Evolutionary conservation across 495 filamentous ascomycete species (phyloP).

Genomic region (Jackrogersella multiformis): DNA sequence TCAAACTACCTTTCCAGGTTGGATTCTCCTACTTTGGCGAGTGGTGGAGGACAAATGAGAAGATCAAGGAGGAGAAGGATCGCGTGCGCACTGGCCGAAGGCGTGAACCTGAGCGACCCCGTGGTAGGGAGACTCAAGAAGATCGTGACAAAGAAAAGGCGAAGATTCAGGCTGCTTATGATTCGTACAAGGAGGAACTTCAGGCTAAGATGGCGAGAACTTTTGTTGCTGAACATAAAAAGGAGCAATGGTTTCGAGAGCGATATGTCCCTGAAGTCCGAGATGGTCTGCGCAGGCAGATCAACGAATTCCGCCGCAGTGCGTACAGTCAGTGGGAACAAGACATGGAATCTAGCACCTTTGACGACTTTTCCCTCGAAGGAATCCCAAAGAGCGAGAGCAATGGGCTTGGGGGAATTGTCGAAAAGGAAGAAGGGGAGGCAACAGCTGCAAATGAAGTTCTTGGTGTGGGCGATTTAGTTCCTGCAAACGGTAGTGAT

Average conservation of each 20-base stretch:
- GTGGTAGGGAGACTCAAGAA: slow-evolving; percentile 80
- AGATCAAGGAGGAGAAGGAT: slow-evolving; percentile 87
- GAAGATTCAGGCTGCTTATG: slow-evolving; percentile 91
- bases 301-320: slow-evolving; percentile 77
- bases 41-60: slow-evolving; percentile 91
- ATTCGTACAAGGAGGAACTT: slow-evolving; percentile 91
- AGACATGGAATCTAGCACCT: slow-evolving; percentile 80
- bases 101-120: slow-evolving; percentile 72
- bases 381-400: slow-evolving; percentile 94
- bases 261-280: slow-evolving; percentile 85
- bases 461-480: slow-evolving; percentile 86
- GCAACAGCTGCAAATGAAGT: slow-evolving; percentile 90
- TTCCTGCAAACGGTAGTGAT: slow-evolving; percentile 81
- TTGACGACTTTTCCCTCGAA: slow-evolving; percentile 95
- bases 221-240: slow-evolving; percentile 90
- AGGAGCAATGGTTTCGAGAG: slow-evolving; percentile 98
- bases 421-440: slow-evolving; percentile 96
- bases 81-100: slow-evolving; percentile 77
- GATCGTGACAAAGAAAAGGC: slow-evolving; percentile 89
- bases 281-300: slow-evolving; percentile 70
- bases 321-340: slow-evolving; percentile 84
- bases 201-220: slow-evolving; percentile 87
- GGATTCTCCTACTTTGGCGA: slow-evolving; percentile 97
- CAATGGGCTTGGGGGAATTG: slow-evolving; percentile 83
- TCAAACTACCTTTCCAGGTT: slow-evolving; percentile 88